Conservation (phyloP, 352 stramenopile species). For the Globisporangium cylindrosporum region DNA sequence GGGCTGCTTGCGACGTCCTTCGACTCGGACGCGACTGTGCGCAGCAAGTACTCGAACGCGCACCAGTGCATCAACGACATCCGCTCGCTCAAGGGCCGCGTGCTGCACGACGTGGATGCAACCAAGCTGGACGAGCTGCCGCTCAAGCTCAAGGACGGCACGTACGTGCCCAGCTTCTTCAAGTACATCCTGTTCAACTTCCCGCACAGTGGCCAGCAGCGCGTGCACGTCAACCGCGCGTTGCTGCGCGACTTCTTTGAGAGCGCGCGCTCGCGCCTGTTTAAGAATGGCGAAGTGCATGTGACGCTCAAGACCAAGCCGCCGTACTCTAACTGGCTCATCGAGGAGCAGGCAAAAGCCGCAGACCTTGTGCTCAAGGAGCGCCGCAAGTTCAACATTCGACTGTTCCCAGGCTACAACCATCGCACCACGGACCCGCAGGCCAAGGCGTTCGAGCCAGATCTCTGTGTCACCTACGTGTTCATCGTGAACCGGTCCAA, state of each 20-base stretch:
- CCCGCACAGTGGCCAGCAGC: constrained; percentile 83
- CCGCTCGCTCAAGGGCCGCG: constrained; percentile 30
- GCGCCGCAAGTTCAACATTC: constrained; percentile 66
- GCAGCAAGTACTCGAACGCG: constrained; percentile 78
- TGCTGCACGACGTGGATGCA: constrained; percentile 80
- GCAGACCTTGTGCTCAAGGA: constrained; percentile 78
- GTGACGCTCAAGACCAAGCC: constrained; percentile 84
- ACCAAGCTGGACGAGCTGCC: constrained; percentile 70
- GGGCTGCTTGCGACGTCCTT: constrained; percentile 76
- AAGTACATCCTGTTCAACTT: constrained; percentile 90
- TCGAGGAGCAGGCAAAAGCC: constrained; percentile 78
- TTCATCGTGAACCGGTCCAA: constrained; percentile 84
- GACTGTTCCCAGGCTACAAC: constrained; percentile 78
- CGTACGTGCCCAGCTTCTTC: constrained; percentile 51
- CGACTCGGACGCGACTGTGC: constrained; percentile 62
- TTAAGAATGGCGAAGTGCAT: constrained; percentile 62
- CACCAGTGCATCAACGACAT: constrained; percentile 64
- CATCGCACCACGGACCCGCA: constrained; percentile 86
- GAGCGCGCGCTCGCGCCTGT: constrained; percentile 63
- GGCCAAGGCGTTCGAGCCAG: constrained; percentile 81
- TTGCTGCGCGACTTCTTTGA: constrained; percentile 85
- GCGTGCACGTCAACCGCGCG: constrained; percentile 84
- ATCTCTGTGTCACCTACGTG: constrained; percentile 82
- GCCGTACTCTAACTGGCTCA: constrained; percentile 86
- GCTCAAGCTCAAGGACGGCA: constrained; percentile 19